phyloP scores from a whole-genome alignment of 2,329 filamentous ascomycete genomes.

The Cytospora leucostoma region DNA sequence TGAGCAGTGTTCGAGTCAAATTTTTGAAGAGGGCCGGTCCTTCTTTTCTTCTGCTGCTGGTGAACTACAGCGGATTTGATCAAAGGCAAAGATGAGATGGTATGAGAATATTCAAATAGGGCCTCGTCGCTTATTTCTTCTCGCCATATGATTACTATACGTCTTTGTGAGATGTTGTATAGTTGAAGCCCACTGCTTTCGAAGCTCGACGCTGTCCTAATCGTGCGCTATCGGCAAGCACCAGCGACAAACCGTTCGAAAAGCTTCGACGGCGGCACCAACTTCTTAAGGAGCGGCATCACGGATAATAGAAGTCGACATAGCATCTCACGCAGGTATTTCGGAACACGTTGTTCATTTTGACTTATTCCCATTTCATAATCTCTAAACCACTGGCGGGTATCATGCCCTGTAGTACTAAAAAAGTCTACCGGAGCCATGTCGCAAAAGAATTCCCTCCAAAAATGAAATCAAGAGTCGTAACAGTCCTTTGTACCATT shows the following conservation, averaged over 20 bases:
- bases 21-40: neutral
- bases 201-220: neutral
- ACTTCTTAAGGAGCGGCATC: neutral
- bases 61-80: neutral
- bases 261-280: neutral
- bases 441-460: slow-evolving; percentile 5
- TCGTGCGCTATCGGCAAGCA: neutral
- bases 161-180: neutral
- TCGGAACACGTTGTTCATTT: neutral
- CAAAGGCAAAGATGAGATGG: neutral
- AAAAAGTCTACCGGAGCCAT: slow-evolving; percentile 20
- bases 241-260: neutral
- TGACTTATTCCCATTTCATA: neutral
- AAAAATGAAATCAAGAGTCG: slow-evolving; percentile 1
- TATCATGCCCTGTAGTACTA: slow-evolving; percentile 24
- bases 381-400: slow-evolving; percentile 5
- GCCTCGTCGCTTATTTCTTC: neutral
- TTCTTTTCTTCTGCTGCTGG: neutral
- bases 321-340: neutral
- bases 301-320: neutral
- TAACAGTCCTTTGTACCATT: slow-evolving; percentile 5
- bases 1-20: slow-evolving; percentile 9
- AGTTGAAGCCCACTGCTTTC: neutral
- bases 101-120: neutral
- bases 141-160: neutral